Evolutionary conservation across 805 yeast genomes (phyloP), one percentile per base, ranked within the genome.

Genomic region (Candida ficus): DNA sequence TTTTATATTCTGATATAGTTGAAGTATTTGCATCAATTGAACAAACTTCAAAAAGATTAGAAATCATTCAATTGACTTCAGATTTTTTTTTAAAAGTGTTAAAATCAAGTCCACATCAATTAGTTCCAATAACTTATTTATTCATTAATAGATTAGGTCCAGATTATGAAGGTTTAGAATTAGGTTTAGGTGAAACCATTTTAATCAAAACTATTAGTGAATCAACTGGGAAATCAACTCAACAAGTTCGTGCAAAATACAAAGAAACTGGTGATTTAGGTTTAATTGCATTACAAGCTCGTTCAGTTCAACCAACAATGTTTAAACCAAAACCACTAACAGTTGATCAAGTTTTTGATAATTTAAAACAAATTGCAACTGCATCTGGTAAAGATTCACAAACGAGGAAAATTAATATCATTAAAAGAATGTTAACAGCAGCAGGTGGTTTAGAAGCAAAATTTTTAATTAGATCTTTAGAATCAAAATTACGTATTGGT

Each of bases 91-190:
- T 73, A 11, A 73, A 76, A 31, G 79, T 88, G 0, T 65, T 93
- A 39, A 59, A 70, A 21, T 67, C 73, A 33, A 70, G 76, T 33
- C 76, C 80, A 3, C 48, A 60, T 4, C 76, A 73, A 33, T 63
- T 93, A 39, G 71, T 86, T 7, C 78, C 76, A 41, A 79, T 87
- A 2, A 83, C 90, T 1, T 93, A 91, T 53, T 70, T 93, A 14
- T 84, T 85, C 63, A 89, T 91, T 57, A 91, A 91, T 58, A 68
- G 91, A 45, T 65, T 90, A 9, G 96, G 97, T 0, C 99, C 99
- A 0, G 99, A 93, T 59, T 93, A 93, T 57, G 96, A 88, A 57
- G 97, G 95, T 23, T 66, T 91, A 42, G 99, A 93, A 56, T 68
- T 93, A 20, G 99, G 99, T 0, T 70, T 93, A 3, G 99, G 99